Base-by-base conservation (phyloP, 768 basidiomycete species). In the Daedaleopsis sinensis region DNA sequence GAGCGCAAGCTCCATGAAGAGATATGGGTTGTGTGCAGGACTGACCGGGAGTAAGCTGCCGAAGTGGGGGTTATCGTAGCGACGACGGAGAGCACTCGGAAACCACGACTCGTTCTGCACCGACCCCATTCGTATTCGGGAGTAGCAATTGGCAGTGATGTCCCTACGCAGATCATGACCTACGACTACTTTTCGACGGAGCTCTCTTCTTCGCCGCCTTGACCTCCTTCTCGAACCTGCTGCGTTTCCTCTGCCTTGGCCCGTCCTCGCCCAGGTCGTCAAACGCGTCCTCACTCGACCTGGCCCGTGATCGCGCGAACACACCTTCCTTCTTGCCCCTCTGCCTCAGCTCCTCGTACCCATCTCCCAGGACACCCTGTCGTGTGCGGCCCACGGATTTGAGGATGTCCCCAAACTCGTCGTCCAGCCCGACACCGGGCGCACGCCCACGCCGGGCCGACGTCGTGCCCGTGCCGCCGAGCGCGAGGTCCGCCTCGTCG, bases 401-500 rank as follows among this genome's bases (percentile, higher is more conserved):
- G 37, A 96, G 73, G 36, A 96, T 82, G 65, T 95, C 94, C 12
- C 82, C 84, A 68, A 96, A 96, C 73, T 94, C 94, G 66, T 91
- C 91, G 64, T 89, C 90, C 46, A 94, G 77, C 1, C 90, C 91
- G 18, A 86, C 89, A 10, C 85, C 87, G 50, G 59, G 84, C 73
- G 27, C 84, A 72, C 87, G 79, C n/a, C 83, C 79, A 56, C 82
- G 78, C 24, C 80, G 78, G n/a, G 79, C 79, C 0, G 80, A 77
- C 21, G 68, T 71, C 12, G 68, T 71, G 19, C 76, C 76, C 44
- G 82, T 84, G 13, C 90, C 91, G 55, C 96, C 96, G 13, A 98
- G 78, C 18, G 93, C 93, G 62, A 98, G 76, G 64, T 93, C 91
- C 64, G 84, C 92, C 73, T 98, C 96, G 69, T 98, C 96, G 61